phyloP scores from a whole-genome alignment of 2,329 filamentous ascomycete species.

The Leptoxyphium fumago region DNA sequence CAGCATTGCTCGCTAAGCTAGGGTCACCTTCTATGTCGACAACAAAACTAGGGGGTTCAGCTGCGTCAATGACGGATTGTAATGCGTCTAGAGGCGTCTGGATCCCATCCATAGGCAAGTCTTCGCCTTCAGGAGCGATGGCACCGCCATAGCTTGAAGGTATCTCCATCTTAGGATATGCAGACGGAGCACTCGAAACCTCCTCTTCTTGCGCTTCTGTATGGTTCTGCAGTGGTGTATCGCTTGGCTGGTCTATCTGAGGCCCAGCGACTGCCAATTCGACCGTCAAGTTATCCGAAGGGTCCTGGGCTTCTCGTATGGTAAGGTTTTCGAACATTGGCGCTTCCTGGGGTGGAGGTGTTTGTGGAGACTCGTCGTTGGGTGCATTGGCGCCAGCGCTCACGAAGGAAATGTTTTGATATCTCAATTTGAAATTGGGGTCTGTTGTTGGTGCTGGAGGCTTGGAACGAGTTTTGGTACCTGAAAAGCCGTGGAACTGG shows the following conservation, averaged over 20 bases:
- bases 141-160: conserved; percentile 5
- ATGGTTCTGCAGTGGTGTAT: background rate
- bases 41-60: conserved; percentile 13
- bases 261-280: too few species aligned
- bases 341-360: background rate
- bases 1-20: conserved; percentile 7
- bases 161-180: too few species aligned
- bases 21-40: conserved; percentile 20
- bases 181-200: background rate
- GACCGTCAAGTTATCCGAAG: background rate
- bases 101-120: background rate
- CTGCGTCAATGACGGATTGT: background rate
- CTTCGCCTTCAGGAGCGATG: conserved; percentile 2
- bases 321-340: background rate
- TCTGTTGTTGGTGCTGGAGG: conserved; percentile 19
- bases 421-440: conserved; percentile 36
- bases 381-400: conserved; percentile 38
- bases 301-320: background rate
- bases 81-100: conserved; percentile 2
- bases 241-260: too few species aligned
- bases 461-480: conserved; percentile 3
- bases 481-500: conserved; percentile 17
- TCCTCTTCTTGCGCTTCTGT: background rate
- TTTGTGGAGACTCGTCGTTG: background rate
- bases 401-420: conserved; percentile 44